Evolutionary conservation across 768 basidiomycete species (phyloP).

Genomic region (Coprinopsis marcescibilis): DNA sequence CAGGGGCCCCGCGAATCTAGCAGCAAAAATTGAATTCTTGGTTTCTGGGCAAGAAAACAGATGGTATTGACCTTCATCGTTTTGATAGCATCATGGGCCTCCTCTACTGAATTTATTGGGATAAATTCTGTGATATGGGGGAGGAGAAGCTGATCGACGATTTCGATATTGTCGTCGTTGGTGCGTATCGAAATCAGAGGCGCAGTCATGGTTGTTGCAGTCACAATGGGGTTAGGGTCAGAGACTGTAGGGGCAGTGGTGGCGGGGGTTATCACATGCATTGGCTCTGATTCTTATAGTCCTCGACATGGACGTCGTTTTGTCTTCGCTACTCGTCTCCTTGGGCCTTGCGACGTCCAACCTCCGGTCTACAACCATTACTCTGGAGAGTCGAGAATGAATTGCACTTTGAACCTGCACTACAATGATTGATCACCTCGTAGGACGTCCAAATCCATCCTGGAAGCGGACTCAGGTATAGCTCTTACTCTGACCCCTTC

Average conservation of each 20-base stretch:
- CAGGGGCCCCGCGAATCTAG: conserved; percentile 82
- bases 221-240: conserved; percentile 15
- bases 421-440: conserved; percentile 88
- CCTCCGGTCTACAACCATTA: neutral
- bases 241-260: neutral
- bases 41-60: conserved; percentile 1
- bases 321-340: conserved; percentile 1
- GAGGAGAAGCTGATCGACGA: conserved; percentile 85
- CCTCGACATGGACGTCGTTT: neutral
- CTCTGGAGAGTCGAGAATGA: neutral
- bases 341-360: neutral
- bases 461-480: conserved; percentile 84
- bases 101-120: conserved; percentile 62
- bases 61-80: conserved; percentile 72
- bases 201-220: conserved; percentile 16
- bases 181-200: conserved; percentile 37
- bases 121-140: conserved; percentile 69
- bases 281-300: neutral
- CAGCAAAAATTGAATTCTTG: neutral
- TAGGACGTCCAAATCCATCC: conserved; percentile 82
- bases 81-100: conserved; percentile 92
- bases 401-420: neutral
- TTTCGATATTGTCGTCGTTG: conserved; percentile 53
- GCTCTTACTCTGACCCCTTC: neutral
- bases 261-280: conserved; percentile 8